A percentile compares a stretch with the other conserved stretches of the same genome.
Conservation (phyloP, 768 basidiomycete species). For the Rhodotorula kratochvilovae region DNA sequence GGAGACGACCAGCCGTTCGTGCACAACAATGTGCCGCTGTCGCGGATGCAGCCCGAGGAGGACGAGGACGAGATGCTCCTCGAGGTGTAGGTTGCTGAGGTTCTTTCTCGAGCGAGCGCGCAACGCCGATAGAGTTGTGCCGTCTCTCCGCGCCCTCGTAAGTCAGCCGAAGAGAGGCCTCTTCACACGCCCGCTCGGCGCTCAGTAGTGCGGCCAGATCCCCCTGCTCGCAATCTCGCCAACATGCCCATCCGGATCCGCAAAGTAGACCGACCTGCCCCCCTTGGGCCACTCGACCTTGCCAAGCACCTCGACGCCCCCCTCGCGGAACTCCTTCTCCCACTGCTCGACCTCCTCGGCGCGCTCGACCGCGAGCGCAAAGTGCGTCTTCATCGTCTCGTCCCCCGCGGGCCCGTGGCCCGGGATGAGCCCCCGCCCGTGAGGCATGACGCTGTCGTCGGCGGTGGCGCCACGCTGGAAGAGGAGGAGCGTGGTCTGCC, state of each 20-base stretch:
- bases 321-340: conserved; percentile 5
- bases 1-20: conserved; percentile 35
- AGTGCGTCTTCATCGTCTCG: conserved; percentile 19
- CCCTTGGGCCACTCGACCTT: conserved; percentile 26
- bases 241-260: conserved; percentile 24
- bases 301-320: conserved; percentile 5
- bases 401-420: conserved; percentile 7
- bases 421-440: conserved; percentile 5
- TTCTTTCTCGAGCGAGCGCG: no score
- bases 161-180: no score
- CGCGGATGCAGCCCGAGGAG: conserved; percentile 49
- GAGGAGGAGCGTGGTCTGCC: conserved; percentile 10
- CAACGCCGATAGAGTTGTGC: neutral
- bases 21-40: conserved; percentile 19
- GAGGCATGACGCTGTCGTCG: neutral
- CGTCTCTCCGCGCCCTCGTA: neutral
- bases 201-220: conserved; percentile 36
- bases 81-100: conserved; percentile 62
- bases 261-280: conserved; percentile 30
- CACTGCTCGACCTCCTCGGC: conserved; percentile 20
- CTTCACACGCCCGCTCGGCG: no score
- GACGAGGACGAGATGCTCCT: conserved; percentile 71
- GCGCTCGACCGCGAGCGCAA: conserved; percentile 30
- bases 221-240: conserved; percentile 30
- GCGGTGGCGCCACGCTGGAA: conserved; percentile 26